Evolutionary conservation across 1,284 basidiomycete genomes (phyloP), one percentile per base, ranked within the genome.

Genomic region (Rhodotorula sp.): DNA sequence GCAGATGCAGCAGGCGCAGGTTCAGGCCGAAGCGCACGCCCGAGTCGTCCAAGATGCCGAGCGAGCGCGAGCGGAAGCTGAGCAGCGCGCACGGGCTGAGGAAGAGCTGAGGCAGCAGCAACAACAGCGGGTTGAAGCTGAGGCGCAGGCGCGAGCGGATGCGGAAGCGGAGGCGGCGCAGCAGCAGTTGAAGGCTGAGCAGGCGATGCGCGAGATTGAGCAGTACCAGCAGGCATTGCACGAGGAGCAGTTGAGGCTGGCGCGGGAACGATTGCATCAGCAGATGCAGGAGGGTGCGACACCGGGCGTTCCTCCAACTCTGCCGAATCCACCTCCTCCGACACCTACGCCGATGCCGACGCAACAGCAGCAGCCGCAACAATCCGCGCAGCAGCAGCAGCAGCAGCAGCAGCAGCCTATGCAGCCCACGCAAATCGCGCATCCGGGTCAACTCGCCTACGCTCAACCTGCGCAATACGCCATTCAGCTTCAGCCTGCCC

Each of bases 171-270:
- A 69, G 36, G 66, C 36, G 2, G 62, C 60, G 62, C 30, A 39
- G 19, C 64, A 59, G 55, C 69, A 66, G 11, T 60, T 56, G 49
- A 47, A 51, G 19, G 67, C 69, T 36, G 68, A 74, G 63, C 59
- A 64, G 48, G 58, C 65, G n/a, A 17, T 54, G 56, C 30, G 61
- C 20, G 66, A 65, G 19, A 65, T 60, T 15, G 62, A 69, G 29
- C 69, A 71, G 58, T 67, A 68, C 27, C 63, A 71, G 54, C 62
- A 71, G n/a, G 61, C 64, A n/a, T 27, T 70, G 19, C 68, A 70
- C 39, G 68, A 64, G 51, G 68, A 75, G 57, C 66, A 70, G 34
- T 63, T 71, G 17, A 44, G 67, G 22, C 44, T 63, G n/a, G 70
- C 67, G 36, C 64, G 60, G 51, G 66, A 69, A 32, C 64, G 59